Percentiles rank a stretch among this genome's conserved stretches.
phyloP scores from a whole-genome alignment of 2,329 filamentous ascomycete species.

The Aspergillus sp. region DNA sequence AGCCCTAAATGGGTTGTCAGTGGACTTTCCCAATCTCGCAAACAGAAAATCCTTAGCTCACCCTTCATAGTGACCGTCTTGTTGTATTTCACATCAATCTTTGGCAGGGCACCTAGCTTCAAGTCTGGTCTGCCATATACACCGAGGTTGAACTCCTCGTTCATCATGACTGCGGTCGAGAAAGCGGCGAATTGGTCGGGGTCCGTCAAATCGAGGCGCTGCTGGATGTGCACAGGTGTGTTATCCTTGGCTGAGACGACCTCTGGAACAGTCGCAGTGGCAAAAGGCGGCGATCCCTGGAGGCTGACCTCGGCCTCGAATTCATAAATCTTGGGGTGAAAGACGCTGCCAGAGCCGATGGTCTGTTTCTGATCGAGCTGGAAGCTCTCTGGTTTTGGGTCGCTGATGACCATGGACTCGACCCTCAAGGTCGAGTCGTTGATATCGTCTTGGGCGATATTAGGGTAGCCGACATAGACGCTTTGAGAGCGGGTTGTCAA shows the following conservation, averaged over 20 bases:
- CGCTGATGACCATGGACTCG: conserved; percentile 54
- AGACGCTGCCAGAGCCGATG: conserved; percentile 54
- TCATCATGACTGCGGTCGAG: conserved; percentile 52
- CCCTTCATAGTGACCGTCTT: conserved; percentile 62
- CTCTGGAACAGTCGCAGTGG: conserved; percentile 52
- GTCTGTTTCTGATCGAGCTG: conserved; percentile 54
- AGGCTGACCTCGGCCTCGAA: conserved; percentile 60
- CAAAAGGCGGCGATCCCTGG: conserved; percentile 47
- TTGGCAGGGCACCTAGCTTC: conserved; percentile 56
- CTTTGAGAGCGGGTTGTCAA: conserved; percentile 34
- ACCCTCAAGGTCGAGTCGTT: conserved; percentile 57
- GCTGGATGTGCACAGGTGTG: conserved; percentile 47
- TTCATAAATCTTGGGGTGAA: conserved; percentile 58
- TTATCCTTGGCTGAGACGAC: conserved; percentile 48
- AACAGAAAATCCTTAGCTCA: conserved; percentile 31
- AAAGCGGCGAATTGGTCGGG: conserved; percentile 55
- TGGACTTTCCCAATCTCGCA: background rate
- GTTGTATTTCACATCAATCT: conserved; percentile 58
- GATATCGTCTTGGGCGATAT: conserved; percentile 60
- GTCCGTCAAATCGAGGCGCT: conserved; percentile 51
- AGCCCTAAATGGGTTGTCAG: conserved; percentile 49
- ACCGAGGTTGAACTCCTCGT: conserved; percentile 55
- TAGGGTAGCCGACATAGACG: conserved; percentile 63
- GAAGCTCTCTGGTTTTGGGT: conserved; percentile 55
- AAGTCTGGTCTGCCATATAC: conserved; percentile 58